phyloP scores from a whole-genome alignment of 2,329 filamentous ascomycete genomes.

The Pseudogymnoascus sp. region DNA sequence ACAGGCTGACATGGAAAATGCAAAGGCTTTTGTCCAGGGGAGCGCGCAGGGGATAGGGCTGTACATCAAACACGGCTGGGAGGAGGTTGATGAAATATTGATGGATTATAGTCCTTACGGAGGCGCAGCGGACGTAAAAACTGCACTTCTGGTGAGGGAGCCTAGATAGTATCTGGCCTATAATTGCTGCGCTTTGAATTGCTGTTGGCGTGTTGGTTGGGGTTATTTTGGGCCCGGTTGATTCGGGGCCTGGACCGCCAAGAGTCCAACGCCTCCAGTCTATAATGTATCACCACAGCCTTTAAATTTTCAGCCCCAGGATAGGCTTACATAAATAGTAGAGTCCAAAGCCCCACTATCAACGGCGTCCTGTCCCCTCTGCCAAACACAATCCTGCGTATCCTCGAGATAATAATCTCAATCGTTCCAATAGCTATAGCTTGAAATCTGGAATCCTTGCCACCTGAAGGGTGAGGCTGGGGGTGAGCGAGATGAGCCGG shows the following conservation, averaged over 20 bases:
- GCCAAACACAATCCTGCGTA: no score
- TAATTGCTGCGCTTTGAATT: background rate
- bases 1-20: slow-evolving; percentile 1
- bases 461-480: no score
- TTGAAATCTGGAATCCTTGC: no score
- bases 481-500: no score
- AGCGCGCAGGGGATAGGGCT: background rate
- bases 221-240: background rate
- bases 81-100: slow-evolving; percentile 6
- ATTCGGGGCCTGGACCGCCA: background rate
- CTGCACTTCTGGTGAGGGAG: slow-evolving; percentile 6
- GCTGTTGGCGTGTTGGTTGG: background rate
- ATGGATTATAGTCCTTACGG: slow-evolving; percentile 9
- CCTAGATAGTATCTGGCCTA: background rate
- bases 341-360: no score
- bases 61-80: slow-evolving; percentile 9
- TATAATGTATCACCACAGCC: background rate
- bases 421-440: no score
- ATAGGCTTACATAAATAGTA: no score
- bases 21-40: slow-evolving; percentile 3
- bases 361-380: no score
- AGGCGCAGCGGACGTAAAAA: background rate
- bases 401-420: no score
- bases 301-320: no score
- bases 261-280: background rate